These are phyloP conservation scores for Prunus davidiana DNA, from an alignment of 306 rosid genomes.

Conservation along the genomic window DNA sequence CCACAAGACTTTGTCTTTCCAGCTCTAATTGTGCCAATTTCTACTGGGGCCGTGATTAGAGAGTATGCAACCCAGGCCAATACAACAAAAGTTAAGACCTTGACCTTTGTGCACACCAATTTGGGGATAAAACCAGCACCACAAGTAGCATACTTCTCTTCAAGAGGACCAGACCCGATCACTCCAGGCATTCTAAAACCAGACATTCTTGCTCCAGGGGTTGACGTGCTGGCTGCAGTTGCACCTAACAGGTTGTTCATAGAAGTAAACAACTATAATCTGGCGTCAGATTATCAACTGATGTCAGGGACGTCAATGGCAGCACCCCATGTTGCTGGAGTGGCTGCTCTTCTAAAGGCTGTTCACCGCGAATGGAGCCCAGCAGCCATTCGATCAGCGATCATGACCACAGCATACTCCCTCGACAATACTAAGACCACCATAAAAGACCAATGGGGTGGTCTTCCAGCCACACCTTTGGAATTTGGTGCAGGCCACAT, in stretches of 20 bases:
- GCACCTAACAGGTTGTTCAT: not conserved
- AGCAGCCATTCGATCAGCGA: conserved; percentile 17
- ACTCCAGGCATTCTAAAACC: conserved; percentile 16
- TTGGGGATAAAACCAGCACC: conserved; percentile 21
- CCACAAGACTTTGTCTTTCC: not conserved
- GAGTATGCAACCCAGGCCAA: not conserved
- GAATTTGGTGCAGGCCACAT: conserved; percentile 14
- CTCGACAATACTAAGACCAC: not conserved
- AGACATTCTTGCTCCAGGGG: conserved; percentile 19
- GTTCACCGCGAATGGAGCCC: conserved; percentile 26
- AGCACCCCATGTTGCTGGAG: conserved; percentile 23
- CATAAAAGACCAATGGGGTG: not conserved
- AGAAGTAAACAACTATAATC: not conserved
- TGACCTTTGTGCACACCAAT: not conserved
- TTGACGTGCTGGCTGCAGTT: conserved; percentile 26
- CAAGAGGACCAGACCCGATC: conserved; percentile 6
- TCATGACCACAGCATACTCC: conserved; percentile 24
- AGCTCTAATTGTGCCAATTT: not conserved
- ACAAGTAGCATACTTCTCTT: not conserved
- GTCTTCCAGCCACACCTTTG: not conserved
- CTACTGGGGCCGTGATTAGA: not conserved
- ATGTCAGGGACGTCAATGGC: conserved; percentile 22
- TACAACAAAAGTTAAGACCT: not conserved
- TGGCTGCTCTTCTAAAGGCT: conserved; percentile 21
- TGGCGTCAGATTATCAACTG: not conserved